Base-by-base conservation (phyloP, 1,139 yeast genomes). In the Yamadazyma jaroonii region DNA sequence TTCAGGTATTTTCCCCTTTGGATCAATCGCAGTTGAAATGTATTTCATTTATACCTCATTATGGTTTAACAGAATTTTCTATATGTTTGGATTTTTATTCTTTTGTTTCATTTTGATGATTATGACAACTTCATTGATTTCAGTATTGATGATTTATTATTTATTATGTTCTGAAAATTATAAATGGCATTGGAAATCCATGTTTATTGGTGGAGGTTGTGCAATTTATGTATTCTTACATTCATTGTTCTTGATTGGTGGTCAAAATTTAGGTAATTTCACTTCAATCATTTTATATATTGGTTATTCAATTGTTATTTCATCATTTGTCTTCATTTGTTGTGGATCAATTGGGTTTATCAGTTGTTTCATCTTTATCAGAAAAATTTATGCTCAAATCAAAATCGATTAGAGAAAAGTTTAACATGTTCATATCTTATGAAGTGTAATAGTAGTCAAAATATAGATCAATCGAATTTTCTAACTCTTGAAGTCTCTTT, bases 141-240 rank as follows among this genome's bases (percentile, higher is more conserved):
- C 96, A 0, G 68, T 89, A 14, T 70, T 92, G 51, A 76, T 89
- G 67, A 79, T 86, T 28, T 92, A 92, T 63, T 85, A 86, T 67
- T 77, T 90, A 9, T 74, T 94, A 47, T 88, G 96, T 57, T 72
- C 89, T 32, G 98, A 92, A 58, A 87, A 92, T 61, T 90, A 94
- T 69, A 80, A 81, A 60, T 92, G 99, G 99, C 97, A 89, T 57
- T 92, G 98, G 98, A 81, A 90, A 59, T 79, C 96, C 8, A 72
- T 90, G 52, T 76, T 84, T 53, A 75, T 89, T 43, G 94, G 96
- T 22, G 97, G 96, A 36, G 95, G 97, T 21, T 84, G 95, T 61
- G 74, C 95, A 1, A 53, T 84, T 40, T 94, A 90, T 59, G 84
- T 90, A 29, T 88, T 89, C 62, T 53, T 88, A 39, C 96, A 92